Percentiles rank a stretch among this genome's conserved stretches.
These are phyloP conservation scores for Heliosperma pusillum DNA, from an alignment of 148 eudicot species.

Conservation along the genomic window DNA sequence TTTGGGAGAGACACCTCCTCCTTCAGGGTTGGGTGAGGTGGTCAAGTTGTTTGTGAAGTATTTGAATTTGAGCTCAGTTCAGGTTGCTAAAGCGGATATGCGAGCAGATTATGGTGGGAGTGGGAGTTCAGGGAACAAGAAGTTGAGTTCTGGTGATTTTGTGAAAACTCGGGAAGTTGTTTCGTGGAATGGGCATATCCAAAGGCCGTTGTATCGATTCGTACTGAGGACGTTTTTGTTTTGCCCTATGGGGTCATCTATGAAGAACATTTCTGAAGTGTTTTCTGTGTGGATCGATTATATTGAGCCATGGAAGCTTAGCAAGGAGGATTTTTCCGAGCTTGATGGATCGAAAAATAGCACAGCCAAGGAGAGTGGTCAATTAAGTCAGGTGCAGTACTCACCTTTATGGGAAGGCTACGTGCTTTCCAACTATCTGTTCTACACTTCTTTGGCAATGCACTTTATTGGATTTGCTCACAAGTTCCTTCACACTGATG, in stretches of 20 bases:
- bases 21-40: slow-evolving; percentile 77
- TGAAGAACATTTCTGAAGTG: slow-evolving; percentile 75
- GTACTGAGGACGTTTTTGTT: slow-evolving; percentile 79
- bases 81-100: slow-evolving; percentile 27
- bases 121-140: slow-evolving; percentile 41
- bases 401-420: slow-evolving; percentile 72
- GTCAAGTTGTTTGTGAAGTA: slow-evolving; percentile 71
- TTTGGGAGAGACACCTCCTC: slow-evolving; percentile 73
- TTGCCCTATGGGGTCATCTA: slow-evolving; percentile 74
- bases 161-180: slow-evolving; percentile 36
- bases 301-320: slow-evolving; percentile 72
- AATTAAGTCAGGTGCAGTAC: slow-evolving; percentile 40
- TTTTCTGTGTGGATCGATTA: slow-evolving; percentile 71
- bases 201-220: slow-evolving; percentile 85
- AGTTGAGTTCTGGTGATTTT: slow-evolving; percentile 32
- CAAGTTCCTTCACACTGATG: slow-evolving; percentile 84
- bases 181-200: slow-evolving; percentile 63
- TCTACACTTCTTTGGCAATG: slow-evolving; percentile 82
- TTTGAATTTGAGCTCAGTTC: slow-evolving; percentile 52
- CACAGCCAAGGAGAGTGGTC: slow-evolving; percentile 22
- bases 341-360: slow-evolving; percentile 37
- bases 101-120: slow-evolving; percentile 43
- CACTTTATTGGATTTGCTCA: slow-evolving; percentile 96
- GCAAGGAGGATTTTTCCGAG: slow-evolving; percentile 63
- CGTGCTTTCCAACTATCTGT: slow-evolving; percentile 76